Conservation (phyloP, 148 eudicot genomes). For the Rhododendron mucronatum region DNA sequence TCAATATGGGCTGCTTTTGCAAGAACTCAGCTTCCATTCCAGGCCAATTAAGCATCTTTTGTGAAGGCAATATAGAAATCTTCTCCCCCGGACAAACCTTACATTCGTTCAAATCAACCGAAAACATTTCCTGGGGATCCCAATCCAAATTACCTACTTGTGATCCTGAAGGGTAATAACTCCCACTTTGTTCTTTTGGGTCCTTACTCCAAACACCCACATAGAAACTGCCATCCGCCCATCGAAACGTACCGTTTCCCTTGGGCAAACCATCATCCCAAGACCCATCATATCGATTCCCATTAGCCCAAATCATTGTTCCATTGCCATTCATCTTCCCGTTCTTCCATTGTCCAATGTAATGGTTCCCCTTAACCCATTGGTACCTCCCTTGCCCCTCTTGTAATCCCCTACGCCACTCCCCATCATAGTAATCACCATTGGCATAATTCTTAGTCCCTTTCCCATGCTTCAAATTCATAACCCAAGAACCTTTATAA, state of each 20-base stretch:
- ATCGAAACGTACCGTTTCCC: constrained; percentile 69
- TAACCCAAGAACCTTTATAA: constrained; percentile 73
- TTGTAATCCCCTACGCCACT: constrained; percentile 76
- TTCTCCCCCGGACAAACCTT: constrained; percentile 51
- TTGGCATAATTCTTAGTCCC: constrained; percentile 52
- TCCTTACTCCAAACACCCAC: constrained; percentile 76
- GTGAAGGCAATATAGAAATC: constrained; percentile 65
- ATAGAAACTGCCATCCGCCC: constrained; percentile 60
- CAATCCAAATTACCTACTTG: constrained; percentile 33
- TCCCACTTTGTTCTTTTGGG: constrained; percentile 48
- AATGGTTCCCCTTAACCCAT: constrained; percentile 72
- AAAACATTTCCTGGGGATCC: constrained; percentile 71
- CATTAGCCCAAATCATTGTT: constrained; percentile 59
- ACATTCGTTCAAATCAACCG: constrained; percentile 37
- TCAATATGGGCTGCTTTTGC: constrained; percentile 47
- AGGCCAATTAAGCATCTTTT: constrained; percentile 67
- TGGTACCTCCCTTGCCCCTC: constrained; percentile 78
- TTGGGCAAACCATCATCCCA: constrained; percentile 77
- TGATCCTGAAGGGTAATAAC: constrained; percentile 36
- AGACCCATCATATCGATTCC: constrained; percentile 62
- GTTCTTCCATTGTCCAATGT: constrained; percentile 67
- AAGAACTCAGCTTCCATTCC: constrained; percentile 31
- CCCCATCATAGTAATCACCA: constrained; percentile 78
- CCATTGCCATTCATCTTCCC: constrained; percentile 70
- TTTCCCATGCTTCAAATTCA: constrained; percentile 82